phyloP scores from a whole-genome alignment of 2,329 filamentous ascomycete species.

The Botrytis hyacinthi region DNA sequence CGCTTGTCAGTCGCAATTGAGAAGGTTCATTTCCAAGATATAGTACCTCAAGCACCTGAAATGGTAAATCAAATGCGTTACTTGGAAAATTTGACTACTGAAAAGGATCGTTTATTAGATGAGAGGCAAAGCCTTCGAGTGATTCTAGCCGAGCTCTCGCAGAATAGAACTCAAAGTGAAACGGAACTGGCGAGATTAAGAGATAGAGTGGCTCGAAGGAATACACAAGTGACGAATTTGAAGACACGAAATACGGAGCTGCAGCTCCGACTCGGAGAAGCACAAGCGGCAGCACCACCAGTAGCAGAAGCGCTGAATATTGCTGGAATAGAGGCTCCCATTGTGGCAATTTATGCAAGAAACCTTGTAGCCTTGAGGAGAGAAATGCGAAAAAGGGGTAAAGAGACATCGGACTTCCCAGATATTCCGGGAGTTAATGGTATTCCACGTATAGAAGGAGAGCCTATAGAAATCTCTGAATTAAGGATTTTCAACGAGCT shows the following conservation, averaged over 20 bases:
- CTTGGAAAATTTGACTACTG: not conserved
- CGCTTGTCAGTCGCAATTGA: not conserved
- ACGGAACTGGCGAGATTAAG: not conserved
- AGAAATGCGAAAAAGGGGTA: not conserved
- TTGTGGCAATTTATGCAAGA: not conserved
- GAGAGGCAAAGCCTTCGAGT: not conserved
- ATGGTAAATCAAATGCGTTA: too few relatives aligned
- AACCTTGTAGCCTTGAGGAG: not conserved
- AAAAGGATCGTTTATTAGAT: not conserved
- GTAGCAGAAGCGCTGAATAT: not conserved
- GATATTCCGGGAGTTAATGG: not conserved
- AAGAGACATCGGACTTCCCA: not conserved
- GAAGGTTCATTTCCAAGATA: not conserved
- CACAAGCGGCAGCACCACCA: not conserved
- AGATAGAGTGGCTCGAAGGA: not conserved
- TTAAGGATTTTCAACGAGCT: not conserved
- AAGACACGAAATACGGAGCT: not conserved
- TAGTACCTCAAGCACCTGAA: not conserved
- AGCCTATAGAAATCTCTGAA: not conserved
- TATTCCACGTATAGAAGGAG: not conserved
- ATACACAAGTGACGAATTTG: not conserved
- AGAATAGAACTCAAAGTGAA: not conserved
- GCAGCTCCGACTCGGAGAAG: not conserved
- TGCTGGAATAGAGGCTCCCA: not conserved
- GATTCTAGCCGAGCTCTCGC: not conserved